These are phyloP conservation scores for Pichia sp. DNA, from an alignment of 1,139 yeast genomes.

Conservation along the genomic window DNA sequence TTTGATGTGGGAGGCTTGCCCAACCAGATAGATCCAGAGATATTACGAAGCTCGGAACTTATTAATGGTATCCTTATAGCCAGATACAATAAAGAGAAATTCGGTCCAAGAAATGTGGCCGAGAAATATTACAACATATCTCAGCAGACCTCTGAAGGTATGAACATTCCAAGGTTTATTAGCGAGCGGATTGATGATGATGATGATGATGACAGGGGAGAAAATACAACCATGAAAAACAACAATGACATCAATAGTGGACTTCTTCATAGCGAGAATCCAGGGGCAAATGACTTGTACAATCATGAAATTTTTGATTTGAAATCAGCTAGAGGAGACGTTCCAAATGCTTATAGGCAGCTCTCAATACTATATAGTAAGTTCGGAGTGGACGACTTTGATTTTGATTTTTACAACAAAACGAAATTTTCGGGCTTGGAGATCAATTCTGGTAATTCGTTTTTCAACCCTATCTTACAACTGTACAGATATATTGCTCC, in stretches of 20 bases:
- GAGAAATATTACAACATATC: constrained; percentile 42
- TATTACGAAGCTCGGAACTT: constrained; percentile 32
- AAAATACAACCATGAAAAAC: neutral
- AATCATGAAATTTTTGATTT: constrained; percentile 19
- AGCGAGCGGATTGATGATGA: constrained; percentile 54
- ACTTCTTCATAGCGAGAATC: neutral
- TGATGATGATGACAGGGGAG: constrained; percentile 16
- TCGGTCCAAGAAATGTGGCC: constrained; percentile 49
- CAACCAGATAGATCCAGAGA: constrained; percentile 38
- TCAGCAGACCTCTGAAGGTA: constrained; percentile 26
- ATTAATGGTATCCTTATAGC: constrained; percentile 34
- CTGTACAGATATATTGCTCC: constrained; percentile 75
- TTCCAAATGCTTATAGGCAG: constrained; percentile 73
- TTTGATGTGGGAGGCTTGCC: constrained; percentile 58
- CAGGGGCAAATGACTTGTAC: neutral
- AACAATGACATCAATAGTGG: neutral
- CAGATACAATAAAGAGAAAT: constrained; percentile 53
- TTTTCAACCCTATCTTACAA: constrained; percentile 76
- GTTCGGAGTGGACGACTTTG: constrained; percentile 93
- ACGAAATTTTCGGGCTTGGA: constrained; percentile 84
- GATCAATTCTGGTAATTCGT: constrained; percentile 77
- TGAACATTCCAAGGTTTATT: constrained; percentile 56
- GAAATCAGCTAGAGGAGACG: constrained; percentile 32
- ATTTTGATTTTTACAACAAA: constrained; percentile 75
- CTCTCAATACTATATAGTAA: constrained; percentile 78